Percentiles rank a stretch among this genome's conserved stretches.
Conservation (phyloP, 495 filamentous ascomycete species). For the Aspergillus egyptiacus region DNA sequence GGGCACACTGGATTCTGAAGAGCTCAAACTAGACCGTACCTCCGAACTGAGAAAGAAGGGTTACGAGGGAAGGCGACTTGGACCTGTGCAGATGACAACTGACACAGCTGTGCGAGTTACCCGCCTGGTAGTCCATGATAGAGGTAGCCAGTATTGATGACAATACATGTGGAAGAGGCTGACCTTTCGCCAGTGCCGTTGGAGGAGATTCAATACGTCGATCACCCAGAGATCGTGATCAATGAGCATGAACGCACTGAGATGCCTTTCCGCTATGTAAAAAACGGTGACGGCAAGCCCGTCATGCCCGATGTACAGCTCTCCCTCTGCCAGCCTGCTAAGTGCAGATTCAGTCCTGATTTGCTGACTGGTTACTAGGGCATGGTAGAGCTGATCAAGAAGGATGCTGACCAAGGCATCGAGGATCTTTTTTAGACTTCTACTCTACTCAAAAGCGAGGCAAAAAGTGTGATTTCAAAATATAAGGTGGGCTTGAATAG, state of each 20-base stretch:
- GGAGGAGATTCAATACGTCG: conserved; percentile 69
- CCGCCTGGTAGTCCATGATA: conserved; percentile 76
- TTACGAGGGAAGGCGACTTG: conserved; percentile 79
- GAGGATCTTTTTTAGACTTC: conserved; percentile 68
- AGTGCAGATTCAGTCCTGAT: background rate
- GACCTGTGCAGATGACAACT: conserved; percentile 96
- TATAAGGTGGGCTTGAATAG: background rate
- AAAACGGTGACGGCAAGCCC: conserved; percentile 62
- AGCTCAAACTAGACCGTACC: conserved; percentile 64
- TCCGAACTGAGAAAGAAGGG: conserved; percentile 90
- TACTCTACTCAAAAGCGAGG: background rate
- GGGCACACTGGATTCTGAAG: background rate
- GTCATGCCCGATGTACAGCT: conserved; percentile 80
- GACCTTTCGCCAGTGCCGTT: conserved; percentile 56
- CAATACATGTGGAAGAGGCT: conserved; percentile 5
- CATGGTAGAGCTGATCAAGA: conserved; percentile 89
- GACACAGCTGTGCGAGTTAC: conserved; percentile 95
- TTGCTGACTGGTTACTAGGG: conserved; percentile 48
- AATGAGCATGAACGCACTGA: conserved; percentile 87
- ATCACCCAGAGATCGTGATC: conserved; percentile 82
- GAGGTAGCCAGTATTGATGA: conserved; percentile 44
- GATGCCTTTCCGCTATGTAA: conserved; percentile 98
- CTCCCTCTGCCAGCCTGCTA: background rate
- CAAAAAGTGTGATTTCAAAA: background rate
- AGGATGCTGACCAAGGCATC: conserved; percentile 87